phyloP scores from a whole-genome alignment of 2,329 filamentous ascomycete species.

The Furcasterigmium sp. region DNA sequence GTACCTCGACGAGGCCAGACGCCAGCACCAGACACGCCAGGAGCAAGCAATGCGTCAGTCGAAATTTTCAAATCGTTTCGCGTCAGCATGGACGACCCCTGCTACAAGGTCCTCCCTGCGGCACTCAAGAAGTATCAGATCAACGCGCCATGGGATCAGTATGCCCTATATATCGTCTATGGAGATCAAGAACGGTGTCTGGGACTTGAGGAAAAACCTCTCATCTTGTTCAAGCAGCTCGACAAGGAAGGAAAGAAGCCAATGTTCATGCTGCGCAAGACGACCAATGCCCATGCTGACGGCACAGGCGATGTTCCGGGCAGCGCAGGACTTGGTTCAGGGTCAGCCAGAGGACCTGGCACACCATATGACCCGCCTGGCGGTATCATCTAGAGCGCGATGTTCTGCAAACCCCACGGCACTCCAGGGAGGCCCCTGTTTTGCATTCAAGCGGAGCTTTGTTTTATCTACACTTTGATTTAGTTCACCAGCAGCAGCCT shows the following conservation, averaged over 20 bases:
- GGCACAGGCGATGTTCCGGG: constrained; percentile 38
- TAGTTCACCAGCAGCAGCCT: too few relatives aligned
- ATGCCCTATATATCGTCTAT: constrained; percentile 96
- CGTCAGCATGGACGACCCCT: constrained; percentile 96
- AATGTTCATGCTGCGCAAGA: constrained; percentile 94
- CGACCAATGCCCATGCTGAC: constrained; percentile 47
- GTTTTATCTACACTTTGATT: neutral
- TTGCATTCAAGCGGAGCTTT: neutral
- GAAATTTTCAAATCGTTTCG: constrained; percentile 99
- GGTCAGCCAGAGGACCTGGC: constrained; percentile 34
- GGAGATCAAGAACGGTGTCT: constrained; percentile 96
- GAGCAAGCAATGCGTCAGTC: constrained; percentile 56
- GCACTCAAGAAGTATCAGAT: constrained; percentile 98
- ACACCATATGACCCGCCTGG: constrained; percentile 53
- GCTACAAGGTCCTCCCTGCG: constrained; percentile 92
- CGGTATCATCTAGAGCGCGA: constrained; percentile 45
- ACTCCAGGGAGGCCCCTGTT: neutral
- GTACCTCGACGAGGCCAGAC: constrained; percentile 56
- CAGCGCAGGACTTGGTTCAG: constrained; percentile 45
- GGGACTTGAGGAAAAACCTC: constrained; percentile 83
- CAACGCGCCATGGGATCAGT: constrained; percentile 94
- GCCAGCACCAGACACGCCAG: constrained; percentile 56
- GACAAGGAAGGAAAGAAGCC: constrained; percentile 97
- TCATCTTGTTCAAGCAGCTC: constrained; percentile 95
- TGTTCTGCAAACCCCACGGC: neutral